phyloP scores from a whole-genome alignment of 768 basidiomycete genomes.

The Leucosporidium creatinivorum region DNA sequence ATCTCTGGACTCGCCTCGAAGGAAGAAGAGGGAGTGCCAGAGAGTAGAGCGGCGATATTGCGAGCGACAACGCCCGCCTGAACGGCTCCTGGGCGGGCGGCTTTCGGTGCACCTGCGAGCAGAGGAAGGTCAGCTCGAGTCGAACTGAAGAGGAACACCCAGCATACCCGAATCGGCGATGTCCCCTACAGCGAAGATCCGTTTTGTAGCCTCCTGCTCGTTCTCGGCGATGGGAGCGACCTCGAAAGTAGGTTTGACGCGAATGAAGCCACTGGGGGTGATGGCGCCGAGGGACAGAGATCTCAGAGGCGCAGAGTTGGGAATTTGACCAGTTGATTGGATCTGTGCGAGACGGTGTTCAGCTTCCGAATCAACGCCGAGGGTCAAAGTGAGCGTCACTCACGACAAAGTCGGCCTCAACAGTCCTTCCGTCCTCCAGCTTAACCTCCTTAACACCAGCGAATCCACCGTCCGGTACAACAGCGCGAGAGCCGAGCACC shows the following conservation, averaged over 20 bases:
- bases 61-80: constrained; percentile 52
- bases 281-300: constrained; percentile 39
- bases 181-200: constrained; percentile 58
- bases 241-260: constrained; percentile 53
- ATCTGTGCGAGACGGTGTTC: constrained; percentile 37
- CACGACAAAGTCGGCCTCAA: constrained; percentile 54
- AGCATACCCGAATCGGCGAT: constrained; percentile 50
- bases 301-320: constrained; percentile 51
- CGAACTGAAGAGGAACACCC: not conserved
- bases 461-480: constrained; percentile 40
- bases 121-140: not conserved
- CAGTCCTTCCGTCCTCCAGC: constrained; percentile 50
- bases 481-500: constrained; percentile 48
- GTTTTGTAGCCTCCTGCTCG: not conserved
- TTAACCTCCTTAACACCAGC: constrained; percentile 42
- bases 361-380: not conserved
- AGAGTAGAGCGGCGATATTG: constrained; percentile 53
- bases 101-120: constrained; percentile 50
- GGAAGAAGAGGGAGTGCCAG: constrained; percentile 1
- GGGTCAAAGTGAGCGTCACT: constrained; percentile 23
- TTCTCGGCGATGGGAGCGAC: constrained; percentile 34
- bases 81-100: constrained; percentile 40
- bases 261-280: constrained; percentile 44
- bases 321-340: constrained; percentile 56
- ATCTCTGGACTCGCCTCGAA: not conserved